These are phyloP conservation scores for Lenwebbia sp. DNA, from an alignment of 345 rosid species.

Conservation along the genomic window DNA sequence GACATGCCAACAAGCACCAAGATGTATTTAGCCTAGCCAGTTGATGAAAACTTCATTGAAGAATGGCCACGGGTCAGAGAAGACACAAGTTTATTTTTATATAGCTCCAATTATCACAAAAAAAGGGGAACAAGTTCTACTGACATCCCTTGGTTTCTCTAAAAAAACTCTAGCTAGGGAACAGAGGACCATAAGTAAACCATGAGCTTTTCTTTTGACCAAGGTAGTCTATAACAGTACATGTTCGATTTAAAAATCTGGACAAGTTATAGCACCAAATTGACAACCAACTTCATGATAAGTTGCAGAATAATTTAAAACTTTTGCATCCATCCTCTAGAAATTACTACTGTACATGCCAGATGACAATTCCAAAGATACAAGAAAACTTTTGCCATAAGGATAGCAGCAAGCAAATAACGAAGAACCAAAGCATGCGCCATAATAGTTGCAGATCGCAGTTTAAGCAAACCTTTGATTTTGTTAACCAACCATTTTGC, in stretches of 20 bases:
- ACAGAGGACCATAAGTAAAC: not conserved
- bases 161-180: not conserved
- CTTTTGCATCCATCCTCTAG: not conserved
- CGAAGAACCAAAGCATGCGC: not conserved
- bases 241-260: not conserved
- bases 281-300: not conserved
- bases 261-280: not conserved
- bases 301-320: not conserved
- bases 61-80: not conserved
- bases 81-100: not conserved
- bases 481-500: constrained; percentile 90
- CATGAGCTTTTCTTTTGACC: not conserved
- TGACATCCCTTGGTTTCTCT: not conserved
- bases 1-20: not conserved
- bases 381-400: not conserved
- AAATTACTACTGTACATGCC: not conserved
- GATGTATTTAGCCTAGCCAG: not conserved
- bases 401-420: not conserved
- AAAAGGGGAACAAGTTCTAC: not conserved
- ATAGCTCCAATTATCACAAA: not conserved
- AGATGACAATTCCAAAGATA: not conserved
- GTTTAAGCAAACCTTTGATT: constrained; percentile 54
- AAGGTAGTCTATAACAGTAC: not conserved
- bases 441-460: not conserved
- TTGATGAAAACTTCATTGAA: not conserved